Evolutionary conservation across 176 grass and related monocot genomes (phyloP).

Genomic region (Canna indica): DNA sequence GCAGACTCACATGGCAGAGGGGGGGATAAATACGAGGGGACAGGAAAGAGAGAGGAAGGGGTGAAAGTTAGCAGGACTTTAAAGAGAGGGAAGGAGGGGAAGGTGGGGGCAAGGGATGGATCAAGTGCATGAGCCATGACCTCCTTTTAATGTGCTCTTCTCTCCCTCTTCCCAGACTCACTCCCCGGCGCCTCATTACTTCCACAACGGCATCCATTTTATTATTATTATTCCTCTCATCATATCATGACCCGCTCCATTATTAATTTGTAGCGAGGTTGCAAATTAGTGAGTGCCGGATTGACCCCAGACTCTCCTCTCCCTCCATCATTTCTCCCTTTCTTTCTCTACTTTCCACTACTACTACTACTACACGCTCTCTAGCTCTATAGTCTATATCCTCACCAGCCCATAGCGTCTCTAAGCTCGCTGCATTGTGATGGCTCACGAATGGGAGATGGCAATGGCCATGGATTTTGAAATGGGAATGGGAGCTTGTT

Average conservation of each 20-base stretch:
- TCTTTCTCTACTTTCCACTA: conserved; percentile 25
- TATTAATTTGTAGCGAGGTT: conserved; percentile 13
- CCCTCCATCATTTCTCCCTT: conserved; percentile 22
- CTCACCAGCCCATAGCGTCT: not conserved
- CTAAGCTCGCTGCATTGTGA: conserved; percentile 5
- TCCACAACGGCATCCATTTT: not conserved
- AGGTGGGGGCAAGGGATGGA: conserved; percentile 15
- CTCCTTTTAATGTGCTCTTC: not conserved
- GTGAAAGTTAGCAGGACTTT: conserved; percentile 23
- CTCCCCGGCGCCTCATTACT: not conserved
- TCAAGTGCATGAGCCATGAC: conserved; percentile 32
- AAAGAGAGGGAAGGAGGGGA: conserved; percentile 20
- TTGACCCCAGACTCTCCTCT: conserved; percentile 19
- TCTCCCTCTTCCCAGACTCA: not conserved
- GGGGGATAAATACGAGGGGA: conserved; percentile 18
- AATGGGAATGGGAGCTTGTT: conserved; percentile 40
- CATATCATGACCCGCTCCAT: conserved; percentile 14
- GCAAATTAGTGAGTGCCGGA: conserved; percentile 5
- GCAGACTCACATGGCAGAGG: conserved; percentile 19
- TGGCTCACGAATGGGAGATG: conserved; percentile 79
- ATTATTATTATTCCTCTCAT: conserved; percentile 1
- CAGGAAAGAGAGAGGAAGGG: conserved; percentile 3
- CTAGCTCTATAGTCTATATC: conserved; percentile 3
- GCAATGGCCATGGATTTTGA: conserved; percentile 50
- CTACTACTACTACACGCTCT: conserved; percentile 29